Evolutionary conservation across 495 filamentous ascomycete species (phyloP), one percentile per base, ranked within the genome.

Genomic region (Annulohypoxylon maeteangense): DNA sequence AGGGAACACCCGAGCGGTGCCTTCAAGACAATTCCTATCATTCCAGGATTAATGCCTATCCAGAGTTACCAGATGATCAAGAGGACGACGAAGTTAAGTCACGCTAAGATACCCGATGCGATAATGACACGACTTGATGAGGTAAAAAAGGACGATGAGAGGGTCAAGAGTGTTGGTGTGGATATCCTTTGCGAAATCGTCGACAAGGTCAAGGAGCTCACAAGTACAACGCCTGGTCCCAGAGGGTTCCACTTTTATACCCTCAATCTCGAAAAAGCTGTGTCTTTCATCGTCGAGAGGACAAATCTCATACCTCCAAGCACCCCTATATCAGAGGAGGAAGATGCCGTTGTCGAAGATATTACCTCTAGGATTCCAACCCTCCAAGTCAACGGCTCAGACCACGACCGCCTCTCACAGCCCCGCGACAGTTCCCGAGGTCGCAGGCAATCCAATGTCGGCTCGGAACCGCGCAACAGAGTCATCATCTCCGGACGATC

Each of bases 191-290:
- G 84, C 68, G 91, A 94, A 67, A 86, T 94, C 3, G 82, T 95
- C 10, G 86, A 89, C 64, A 82, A 84, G 62, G 87, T 98, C 72
- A 90, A 90, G 78, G 82, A 86, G 65, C 79, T 91, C 36, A 83
- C 87, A 54, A 81, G 76, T 70, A 76, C 79, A 70, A 79, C 79
- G 12, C 82, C 85, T 2, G 83, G 84, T 1, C 89, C 87, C 11
- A 85, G 88, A 61, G 95, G 95, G 12, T 98, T 97, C 82, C 95
- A 99, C 74, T 99, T 99, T 82, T 99, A 97, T 72, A 98, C 96
- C 0, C 82, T 99, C 32, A 99, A 99, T 78, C 84, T 99, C 10
- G 95, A 99, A 77, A 99, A 99, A 79, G 93, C 93, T 1, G 93
- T 99, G 3, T 90, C 94, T 0, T 97, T 97, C 73, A 92, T 99